A percentile compares a stretch with the other conserved stretches of the same genome.
Conservation (phyloP, 1,139 yeast genomes). For the Geotrichum siamense region DNA sequence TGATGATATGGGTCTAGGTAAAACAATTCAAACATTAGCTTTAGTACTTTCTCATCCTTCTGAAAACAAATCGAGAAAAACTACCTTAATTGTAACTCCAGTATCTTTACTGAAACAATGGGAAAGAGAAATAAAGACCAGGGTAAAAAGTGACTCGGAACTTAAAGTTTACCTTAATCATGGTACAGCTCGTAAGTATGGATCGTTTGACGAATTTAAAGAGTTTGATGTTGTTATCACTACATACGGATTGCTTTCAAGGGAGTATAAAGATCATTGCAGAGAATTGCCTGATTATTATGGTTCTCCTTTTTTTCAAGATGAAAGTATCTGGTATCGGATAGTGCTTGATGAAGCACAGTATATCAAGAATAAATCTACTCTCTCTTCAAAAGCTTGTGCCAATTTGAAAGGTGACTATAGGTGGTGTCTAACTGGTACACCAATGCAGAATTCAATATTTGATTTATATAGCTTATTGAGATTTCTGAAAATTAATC, state of each 20-base stretch:
- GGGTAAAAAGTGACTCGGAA: slow-evolving; percentile 45
- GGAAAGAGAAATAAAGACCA: slow-evolving; percentile 65
- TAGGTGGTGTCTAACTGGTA: slow-evolving; percentile 84
- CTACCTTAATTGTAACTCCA: slow-evolving; percentile 77
- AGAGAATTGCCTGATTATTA: slow-evolving; percentile 40
- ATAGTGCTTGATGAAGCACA: slow-evolving; percentile 90
- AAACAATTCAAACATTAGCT: slow-evolving; percentile 74
- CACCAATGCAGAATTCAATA: slow-evolving; percentile 86
- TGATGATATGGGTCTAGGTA: slow-evolving; percentile 94
- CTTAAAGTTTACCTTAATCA: slow-evolving; percentile 59
- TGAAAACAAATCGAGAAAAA: slow-evolving; percentile 34
- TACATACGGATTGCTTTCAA: slow-evolving; percentile 66
- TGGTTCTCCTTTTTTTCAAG: slow-evolving; percentile 59
- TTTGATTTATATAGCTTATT: slow-evolving; percentile 75
- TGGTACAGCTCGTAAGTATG: slow-evolving; percentile 47
- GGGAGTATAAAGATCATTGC: slow-evolving; percentile 33
- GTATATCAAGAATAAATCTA: slow-evolving; percentile 64
- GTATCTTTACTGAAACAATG: slow-evolving; percentile 79
- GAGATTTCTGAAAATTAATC: slow-evolving; percentile 59
- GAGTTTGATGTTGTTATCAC: slow-evolving; percentile 69
- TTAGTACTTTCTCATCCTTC: slow-evolving; percentile 54
- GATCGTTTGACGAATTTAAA: slow-evolving; percentile 42
- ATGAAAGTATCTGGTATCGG: slow-evolving; percentile 46
- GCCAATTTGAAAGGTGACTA: slow-evolving; percentile 48
- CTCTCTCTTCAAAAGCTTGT: slow-evolving; percentile 64